Base-by-base conservation (phyloP, 768 basidiomycete genomes). In the Lactarius deliciosus region DNA sequence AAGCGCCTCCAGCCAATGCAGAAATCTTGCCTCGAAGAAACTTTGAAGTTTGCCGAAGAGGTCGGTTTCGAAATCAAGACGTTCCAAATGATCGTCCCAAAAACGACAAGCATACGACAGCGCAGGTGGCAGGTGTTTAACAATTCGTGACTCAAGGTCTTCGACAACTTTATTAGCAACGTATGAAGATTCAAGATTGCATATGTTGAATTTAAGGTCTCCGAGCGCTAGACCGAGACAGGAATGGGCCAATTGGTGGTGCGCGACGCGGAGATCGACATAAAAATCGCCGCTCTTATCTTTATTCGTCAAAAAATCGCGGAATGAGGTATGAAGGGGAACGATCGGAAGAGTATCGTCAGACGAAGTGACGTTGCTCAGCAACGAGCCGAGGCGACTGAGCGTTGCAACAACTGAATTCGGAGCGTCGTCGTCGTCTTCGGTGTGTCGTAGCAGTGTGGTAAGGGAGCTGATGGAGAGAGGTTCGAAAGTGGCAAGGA, bases 381-480 rank as follows among this genome's bases (percentile, higher is more conserved):
- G 32, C 18, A 61, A 34, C 0, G 60, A 61, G 11, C 60, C 60
- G 6, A 61, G 43, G 3, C n/a, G 15, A 30, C 60, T 22, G 28
- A 61, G 25, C n/a, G 22, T 50, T 20, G 5, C 43, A n/a, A n/a
- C 20, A 25, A 61, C 60, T 13, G n/a, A 43, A 25, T 59, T 13
- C 18, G 38, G 6, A 45, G 20, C 36, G 3, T 36, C n/a, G 9
- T 25, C 22, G 18, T 22, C 58, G 22, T 13, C 7, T 0, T 6
- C 5, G 36, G 36, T 3, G 40, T 40, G 41, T 45, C 13, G 60
- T 61, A 30, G 43, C 11, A 61, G 28, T 7, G 30, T 15, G 30
- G 60, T 36, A 10, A 61, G 28, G 18, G 60, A 41, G 13, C 20
- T 11, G 28, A 45, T 45, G 22, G 60, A 61, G 59, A 60, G 59